These are phyloP conservation scores for Ophiostoma quercus DNA, from an alignment of 2,329 filamentous ascomycete genomes.

Conservation along the genomic window DNA sequence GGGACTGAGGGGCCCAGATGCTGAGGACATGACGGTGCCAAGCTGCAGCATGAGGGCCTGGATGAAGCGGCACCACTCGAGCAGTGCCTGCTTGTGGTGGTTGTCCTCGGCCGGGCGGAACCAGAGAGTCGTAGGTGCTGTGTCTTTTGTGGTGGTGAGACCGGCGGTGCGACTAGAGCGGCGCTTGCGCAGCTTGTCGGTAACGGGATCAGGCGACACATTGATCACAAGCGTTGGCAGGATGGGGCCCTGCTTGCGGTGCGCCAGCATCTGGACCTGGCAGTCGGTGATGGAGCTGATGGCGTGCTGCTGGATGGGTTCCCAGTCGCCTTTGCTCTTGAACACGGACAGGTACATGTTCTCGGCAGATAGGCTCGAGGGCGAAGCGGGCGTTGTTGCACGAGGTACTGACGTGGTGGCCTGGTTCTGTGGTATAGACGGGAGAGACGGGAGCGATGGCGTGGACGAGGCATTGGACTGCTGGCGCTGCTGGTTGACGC, in stretches of 20 bases:
- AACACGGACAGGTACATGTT: conserved; percentile 49
- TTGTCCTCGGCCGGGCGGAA: conserved; percentile 53
- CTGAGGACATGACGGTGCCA: background rate
- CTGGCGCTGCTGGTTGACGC: conserved; percentile 17
- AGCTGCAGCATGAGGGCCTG: conserved; percentile 38
- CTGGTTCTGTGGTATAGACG: conserved; percentile 27
- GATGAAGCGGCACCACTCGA: conserved; percentile 57
- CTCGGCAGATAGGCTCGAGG: conserved; percentile 34
- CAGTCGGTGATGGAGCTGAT: conserved; percentile 51
- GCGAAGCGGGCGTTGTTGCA: conserved; percentile 33
- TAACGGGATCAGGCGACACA: conserved; percentile 46
- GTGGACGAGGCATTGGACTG: conserved; percentile 18
- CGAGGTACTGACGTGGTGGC: conserved; percentile 15
- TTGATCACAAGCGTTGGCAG: conserved; percentile 56
- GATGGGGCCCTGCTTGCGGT: conserved; percentile 57
- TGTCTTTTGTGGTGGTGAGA: conserved; percentile 49
- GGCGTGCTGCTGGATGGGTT: conserved; percentile 51
- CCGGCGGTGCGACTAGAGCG: conserved; percentile 59
- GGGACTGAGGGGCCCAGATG: conserved; percentile 40
- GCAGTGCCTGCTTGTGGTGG: conserved; percentile 41
- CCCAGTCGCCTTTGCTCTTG: conserved; percentile 54
- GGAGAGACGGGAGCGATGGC: conserved; percentile 31
- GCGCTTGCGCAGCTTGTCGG: conserved; percentile 58
- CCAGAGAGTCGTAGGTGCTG: conserved; percentile 46
- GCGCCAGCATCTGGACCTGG: conserved; percentile 53